Evolutionary conservation across 2,329 filamentous ascomycete genomes (phyloP).

Genomic region (Talaromyces pinophilus): DNA sequence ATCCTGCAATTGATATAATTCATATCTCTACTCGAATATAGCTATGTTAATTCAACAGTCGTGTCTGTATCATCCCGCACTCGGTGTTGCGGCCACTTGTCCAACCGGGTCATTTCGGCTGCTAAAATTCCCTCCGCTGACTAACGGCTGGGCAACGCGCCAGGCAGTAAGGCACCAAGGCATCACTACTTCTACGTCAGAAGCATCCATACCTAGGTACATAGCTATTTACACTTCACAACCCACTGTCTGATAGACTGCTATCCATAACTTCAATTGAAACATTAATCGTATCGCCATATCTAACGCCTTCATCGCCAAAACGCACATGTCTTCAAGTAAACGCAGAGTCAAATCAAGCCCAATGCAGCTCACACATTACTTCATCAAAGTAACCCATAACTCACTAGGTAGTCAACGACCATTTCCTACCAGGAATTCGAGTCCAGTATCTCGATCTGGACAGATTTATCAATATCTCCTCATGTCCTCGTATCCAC

Average conservation of each 20-base stretch:
- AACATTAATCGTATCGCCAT: neutral
- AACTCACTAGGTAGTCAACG: neutral
- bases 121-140: slow-evolving; percentile 16
- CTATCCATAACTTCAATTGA: neutral
- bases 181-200: neutral
- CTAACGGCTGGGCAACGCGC: slow-evolving; percentile 11
- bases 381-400: neutral
- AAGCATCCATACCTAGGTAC: neutral
- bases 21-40: neutral
- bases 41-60: neutral
- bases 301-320: neutral
- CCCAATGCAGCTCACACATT: neutral
- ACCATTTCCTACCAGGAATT: neutral
- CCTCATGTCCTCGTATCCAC: neutral
- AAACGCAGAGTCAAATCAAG: neutral
- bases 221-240: too few relatives aligned
- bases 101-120: slow-evolving; percentile 21
- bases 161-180: slow-evolving; percentile 6
- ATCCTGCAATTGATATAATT: neutral
- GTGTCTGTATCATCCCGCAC: neutral
- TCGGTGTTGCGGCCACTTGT: slow-evolving; percentile 21
- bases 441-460: neutral
- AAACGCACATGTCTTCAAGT: neutral
- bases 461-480: neutral
- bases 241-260: neutral